phyloP scores from a whole-genome alignment of 1,284 basidiomycete genomes.

The Neonothopanus nambi region DNA sequence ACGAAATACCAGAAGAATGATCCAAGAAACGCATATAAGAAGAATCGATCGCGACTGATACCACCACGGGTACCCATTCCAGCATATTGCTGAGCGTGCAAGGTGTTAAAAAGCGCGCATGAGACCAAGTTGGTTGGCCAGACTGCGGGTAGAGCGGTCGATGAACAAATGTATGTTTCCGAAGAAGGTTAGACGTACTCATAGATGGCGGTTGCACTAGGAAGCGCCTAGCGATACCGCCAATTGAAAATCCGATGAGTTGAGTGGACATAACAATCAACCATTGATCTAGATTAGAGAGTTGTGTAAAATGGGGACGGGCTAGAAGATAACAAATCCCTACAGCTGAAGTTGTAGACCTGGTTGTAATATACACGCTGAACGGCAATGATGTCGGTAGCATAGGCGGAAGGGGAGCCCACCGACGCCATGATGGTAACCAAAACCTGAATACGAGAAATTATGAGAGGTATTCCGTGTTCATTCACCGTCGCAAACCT shows the following conservation, averaged over 20 bases:
- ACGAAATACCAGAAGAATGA: conserved; percentile 72
- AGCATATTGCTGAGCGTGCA: conserved; percentile 55
- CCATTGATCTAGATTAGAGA: conserved; percentile 51
- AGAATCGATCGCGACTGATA: conserved; percentile 77
- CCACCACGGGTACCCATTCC: conserved; percentile 65
- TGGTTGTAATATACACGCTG: too few species aligned
- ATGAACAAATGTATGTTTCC: conserved; percentile 2
- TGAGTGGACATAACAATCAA: conserved; percentile 85
- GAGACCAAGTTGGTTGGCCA: conserved; percentile 87
- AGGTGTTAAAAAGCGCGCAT: conserved; percentile 70
- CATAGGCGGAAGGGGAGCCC: conserved; percentile 60
- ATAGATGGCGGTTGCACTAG: conserved; percentile 83
- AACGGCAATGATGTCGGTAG: conserved; percentile 76
- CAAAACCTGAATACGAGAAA: not conserved
- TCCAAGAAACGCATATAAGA: conserved; percentile 60
- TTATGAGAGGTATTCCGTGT: too few species aligned
- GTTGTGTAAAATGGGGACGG: too few species aligned
- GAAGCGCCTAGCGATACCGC: conserved; percentile 78
- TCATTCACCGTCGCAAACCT: not conserved
- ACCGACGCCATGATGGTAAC: conserved; percentile 37
- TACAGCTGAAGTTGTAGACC: conserved; percentile 47
- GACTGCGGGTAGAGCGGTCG: conserved; percentile 48
- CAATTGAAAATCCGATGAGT: conserved; percentile 87
- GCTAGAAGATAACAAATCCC: too few species aligned
- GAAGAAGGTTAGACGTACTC: conserved; percentile 56